phyloP scores from a whole-genome alignment of 2,329 filamentous ascomycete species.

The Orbilia blumenaviensis region DNA sequence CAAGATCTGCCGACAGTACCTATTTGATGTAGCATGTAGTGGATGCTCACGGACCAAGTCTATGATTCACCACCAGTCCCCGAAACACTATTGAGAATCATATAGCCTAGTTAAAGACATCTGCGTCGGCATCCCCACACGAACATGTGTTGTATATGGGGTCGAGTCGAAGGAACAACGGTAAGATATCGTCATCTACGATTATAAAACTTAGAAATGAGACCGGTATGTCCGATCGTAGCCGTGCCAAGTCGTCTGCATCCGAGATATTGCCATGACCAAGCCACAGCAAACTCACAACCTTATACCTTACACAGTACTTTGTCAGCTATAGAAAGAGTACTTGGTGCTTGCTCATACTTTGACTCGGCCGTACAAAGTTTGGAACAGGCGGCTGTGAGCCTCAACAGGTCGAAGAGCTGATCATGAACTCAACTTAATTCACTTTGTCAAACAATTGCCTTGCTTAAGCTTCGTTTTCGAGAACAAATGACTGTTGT shows the following conservation, averaged over 20 bases:
- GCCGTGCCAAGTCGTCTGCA: slow-evolving; percentile 23
- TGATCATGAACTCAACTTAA: not conserved
- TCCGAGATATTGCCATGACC: slow-evolving; percentile 11
- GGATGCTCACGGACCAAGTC: slow-evolving; percentile 1
- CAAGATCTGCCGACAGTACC: not conserved
- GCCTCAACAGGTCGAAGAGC: slow-evolving; percentile 16
- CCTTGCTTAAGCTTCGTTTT: not conserved
- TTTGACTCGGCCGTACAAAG: slow-evolving; percentile 1
- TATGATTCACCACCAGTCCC: not conserved
- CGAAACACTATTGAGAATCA: not conserved
- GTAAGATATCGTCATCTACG: slow-evolving; percentile 22
- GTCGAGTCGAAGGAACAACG: not conserved
- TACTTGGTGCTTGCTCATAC: no score
- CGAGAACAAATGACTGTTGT: not conserved
- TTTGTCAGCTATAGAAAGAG: no score
- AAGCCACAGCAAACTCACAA: slow-evolving; percentile 24
- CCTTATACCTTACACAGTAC: no score
- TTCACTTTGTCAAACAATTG: slow-evolving; percentile 1
- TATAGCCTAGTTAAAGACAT: slow-evolving; percentile 4
- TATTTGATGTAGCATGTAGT: no score
- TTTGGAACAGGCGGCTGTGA: slow-evolving; percentile 9
- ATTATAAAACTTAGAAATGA: not conserved
- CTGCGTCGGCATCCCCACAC: no score
- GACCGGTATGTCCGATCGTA: slow-evolving; percentile 25
- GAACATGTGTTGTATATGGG: not conserved